A percentile compares a stretch with the other conserved stretches of the same genome.
Evolutionary conservation across 495 filamentous ascomycete genomes (phyloP).

Genomic region (Neurospora hispaniola): DNA sequence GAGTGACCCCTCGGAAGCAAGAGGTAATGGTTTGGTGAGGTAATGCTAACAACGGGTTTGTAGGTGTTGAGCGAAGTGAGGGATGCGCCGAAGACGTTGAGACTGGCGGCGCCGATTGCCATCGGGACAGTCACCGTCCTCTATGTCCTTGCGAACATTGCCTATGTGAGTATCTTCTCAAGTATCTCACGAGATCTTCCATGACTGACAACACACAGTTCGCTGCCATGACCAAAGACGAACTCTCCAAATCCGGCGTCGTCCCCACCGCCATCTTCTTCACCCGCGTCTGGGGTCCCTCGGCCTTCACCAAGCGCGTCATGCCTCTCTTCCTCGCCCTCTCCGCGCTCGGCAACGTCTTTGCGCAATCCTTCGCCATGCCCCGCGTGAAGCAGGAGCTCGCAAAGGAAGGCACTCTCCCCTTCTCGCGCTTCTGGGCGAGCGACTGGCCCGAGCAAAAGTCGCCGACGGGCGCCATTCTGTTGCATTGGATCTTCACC

Average conservation of each 20-base stretch:
- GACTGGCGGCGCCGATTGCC: slow-evolving; percentile 47
- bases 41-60: too few relatives aligned
- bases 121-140: slow-evolving; percentile 44
- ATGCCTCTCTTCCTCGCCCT: slow-evolving; percentile 53
- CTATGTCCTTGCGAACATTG: slow-evolving; percentile 49
- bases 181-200: too few relatives aligned
- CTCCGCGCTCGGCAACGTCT: slow-evolving; percentile 56
- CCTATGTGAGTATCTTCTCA: slow-evolving; percentile 26
- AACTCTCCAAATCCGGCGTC: slow-evolving; percentile 42
- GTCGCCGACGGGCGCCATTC: slow-evolving; percentile 46
- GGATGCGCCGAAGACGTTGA: slow-evolving; percentile 46
- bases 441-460: slow-evolving; percentile 46
- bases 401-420: slow-evolving; percentile 48
- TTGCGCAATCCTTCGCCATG: slow-evolving; percentile 53
- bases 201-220: slow-evolving; percentile 31
- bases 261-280: slow-evolving; percentile 52
- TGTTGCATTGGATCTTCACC: slow-evolving; percentile 53
- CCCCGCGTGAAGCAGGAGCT: slow-evolving; percentile 49
- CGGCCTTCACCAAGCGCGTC: slow-evolving; percentile 30
- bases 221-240: slow-evolving; percentile 45
- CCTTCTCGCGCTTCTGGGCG: slow-evolving; percentile 47
- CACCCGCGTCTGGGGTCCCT: slow-evolving; percentile 41
- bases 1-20: background rate
- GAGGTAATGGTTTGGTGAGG: too few relatives aligned
- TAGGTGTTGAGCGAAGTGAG: slow-evolving; percentile 42